Conservation (phyloP, 106 monocot species). For the Dendrobium chrysotoxum region DNA sequence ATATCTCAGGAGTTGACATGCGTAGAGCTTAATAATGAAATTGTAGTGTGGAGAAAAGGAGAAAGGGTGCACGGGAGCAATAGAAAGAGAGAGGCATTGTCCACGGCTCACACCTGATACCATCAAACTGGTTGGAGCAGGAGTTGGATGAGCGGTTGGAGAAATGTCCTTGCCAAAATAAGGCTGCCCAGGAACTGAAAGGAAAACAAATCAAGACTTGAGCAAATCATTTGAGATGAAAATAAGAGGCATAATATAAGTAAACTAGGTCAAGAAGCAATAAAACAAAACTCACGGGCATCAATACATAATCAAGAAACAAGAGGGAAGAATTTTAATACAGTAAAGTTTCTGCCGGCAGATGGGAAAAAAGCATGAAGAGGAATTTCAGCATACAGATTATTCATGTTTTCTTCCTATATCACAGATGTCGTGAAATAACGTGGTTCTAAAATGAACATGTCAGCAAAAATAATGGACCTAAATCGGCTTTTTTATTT, state of each 20-base stretch:
- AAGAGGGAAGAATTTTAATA: neutral
- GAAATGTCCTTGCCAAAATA: constrained; percentile 24
- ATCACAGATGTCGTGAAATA: neutral
- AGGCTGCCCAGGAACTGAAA: constrained; percentile 71
- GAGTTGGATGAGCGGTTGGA: constrained; percentile 54
- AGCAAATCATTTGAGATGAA: neutral
- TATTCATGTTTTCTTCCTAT: neutral
- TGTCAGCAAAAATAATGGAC: no score
- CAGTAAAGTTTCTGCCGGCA: neutral
- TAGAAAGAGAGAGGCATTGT: neutral
- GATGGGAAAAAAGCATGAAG: neutral
- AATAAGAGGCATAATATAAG: neutral
- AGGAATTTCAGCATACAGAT: neutral
- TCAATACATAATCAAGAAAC: neutral
- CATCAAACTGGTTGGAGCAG: constrained; percentile 15
- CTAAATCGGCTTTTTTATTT: no score
- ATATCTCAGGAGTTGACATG: neutral
- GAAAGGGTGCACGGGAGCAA: neutral
- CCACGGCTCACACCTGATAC: constrained; percentile 32
- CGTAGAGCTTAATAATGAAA: no score
- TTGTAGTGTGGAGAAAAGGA: no score
- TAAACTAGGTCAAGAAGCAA: neutral
- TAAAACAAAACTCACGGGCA: neutral
- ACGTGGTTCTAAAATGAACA: no score
- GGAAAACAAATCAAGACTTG: neutral